Percentiles rank a stretch among this genome's conserved stretches.
phyloP scores from a whole-genome alignment of 129 eudicot genomes.

The Flaveria trinervia region DNA sequence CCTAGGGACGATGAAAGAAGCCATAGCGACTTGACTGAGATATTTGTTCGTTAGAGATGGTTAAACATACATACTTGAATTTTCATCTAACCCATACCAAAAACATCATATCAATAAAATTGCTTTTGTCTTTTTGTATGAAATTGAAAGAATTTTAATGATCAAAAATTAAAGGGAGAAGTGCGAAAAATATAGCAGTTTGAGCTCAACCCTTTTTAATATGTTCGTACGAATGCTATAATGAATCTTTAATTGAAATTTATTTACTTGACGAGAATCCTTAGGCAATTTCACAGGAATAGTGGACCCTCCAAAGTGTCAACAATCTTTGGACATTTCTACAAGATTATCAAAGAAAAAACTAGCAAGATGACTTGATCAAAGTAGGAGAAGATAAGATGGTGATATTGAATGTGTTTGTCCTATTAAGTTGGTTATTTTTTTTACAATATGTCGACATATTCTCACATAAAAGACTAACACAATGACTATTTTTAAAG shows the following conservation, averaged over 20 bases:
- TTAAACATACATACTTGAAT: too few relatives aligned
- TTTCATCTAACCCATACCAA: too few relatives aligned
- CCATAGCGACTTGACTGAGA: too few relatives aligned
- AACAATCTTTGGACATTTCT: neutral
- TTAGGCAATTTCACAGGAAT: neutral
- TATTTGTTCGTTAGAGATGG: too few relatives aligned
- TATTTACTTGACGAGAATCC: neutral
- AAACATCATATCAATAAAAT: too few relatives aligned
- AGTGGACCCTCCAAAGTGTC: neutral
- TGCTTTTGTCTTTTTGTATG: too few relatives aligned
- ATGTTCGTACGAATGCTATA: neutral
- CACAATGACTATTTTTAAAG: neutral
- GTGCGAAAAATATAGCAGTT: too few relatives aligned
- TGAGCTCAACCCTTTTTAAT: too few relatives aligned
- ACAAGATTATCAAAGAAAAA: neutral
- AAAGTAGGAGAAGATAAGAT: neutral
- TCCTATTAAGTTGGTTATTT: neutral
- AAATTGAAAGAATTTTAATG: too few relatives aligned
- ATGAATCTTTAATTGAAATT: neutral
- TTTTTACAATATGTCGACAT: neutral
- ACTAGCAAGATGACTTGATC: neutral
- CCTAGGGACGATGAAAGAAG: too few relatives aligned
- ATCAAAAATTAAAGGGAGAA: too few relatives aligned
- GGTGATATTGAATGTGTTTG: neutral
- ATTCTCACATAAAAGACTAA: neutral